A percentile compares a stretch with the other conserved stretches of the same genome.
phyloP scores from a whole-genome alignment of 305 asterid genomes.

The Ajuga reptans region DNA sequence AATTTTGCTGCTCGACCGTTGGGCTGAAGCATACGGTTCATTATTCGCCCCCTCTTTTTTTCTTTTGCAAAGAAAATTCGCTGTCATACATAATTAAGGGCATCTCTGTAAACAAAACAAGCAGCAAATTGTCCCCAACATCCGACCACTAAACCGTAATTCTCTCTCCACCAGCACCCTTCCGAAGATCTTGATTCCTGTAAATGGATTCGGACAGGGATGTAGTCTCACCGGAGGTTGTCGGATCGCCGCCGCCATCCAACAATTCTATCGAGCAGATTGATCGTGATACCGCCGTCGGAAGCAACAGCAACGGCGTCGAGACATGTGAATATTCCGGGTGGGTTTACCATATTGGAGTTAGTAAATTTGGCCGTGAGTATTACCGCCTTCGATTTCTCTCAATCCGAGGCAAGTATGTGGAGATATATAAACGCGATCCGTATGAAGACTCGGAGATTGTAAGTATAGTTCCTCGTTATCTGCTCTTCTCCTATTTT shows the following conservation, averaged over 20 bases:
- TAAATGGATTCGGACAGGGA: constrained; percentile 33
- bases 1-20: no score
- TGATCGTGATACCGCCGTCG: constrained; percentile 13
- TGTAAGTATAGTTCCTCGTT: constrained; percentile 35
- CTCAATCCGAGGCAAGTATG: constrained; percentile 52
- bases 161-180: not conserved
- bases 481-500: not conserved
- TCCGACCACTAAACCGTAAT: no score
- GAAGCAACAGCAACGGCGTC: constrained; percentile 27
- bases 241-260: constrained; percentile 10
- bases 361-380: constrained; percentile 76
- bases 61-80: no score
- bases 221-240: constrained; percentile 39
- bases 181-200: constrained; percentile 22
- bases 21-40: no score
- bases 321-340: constrained; percentile 61
- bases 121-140: no score
- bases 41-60: no score
- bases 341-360: constrained; percentile 85
- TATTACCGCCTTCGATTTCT: constrained; percentile 75
- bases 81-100: no score
- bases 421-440: constrained; percentile 80
- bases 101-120: no score
- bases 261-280: not conserved
- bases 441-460: constrained; percentile 62